Conservation (phyloP, 106 monocot genomes). For the Acorus gramineus region DNA sequence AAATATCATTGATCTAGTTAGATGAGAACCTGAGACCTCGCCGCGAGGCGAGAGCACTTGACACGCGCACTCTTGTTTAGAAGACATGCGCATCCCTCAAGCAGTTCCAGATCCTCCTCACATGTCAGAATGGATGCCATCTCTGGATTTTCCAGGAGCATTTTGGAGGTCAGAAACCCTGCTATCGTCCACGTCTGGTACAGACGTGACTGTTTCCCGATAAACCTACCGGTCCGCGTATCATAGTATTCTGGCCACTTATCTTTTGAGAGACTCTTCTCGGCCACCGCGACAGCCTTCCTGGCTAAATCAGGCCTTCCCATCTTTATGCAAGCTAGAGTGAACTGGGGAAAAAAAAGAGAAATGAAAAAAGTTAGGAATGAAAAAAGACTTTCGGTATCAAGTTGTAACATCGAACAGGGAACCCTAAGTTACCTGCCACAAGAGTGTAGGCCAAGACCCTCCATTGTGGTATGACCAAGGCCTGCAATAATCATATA, state of each 20-base stretch:
- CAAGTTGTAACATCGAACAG: neutral
- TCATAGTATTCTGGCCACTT: slow-evolving; percentile 97
- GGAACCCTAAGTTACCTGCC: slow-evolving; percentile 56
- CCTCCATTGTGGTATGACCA: slow-evolving; percentile 98
- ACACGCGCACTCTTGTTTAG: slow-evolving; percentile 40
- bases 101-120: slow-evolving; percentile 87
- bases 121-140: slow-evolving; percentile 73
- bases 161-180: slow-evolving; percentile 71
- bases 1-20: slow-evolving; percentile 3
- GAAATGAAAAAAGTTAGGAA: neutral
- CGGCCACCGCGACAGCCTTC: slow-evolving; percentile 61
- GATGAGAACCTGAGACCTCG: slow-evolving; percentile 33
- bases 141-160: slow-evolving; percentile 74
- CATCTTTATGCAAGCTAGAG: slow-evolving; percentile 94
- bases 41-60: slow-evolving; percentile 59
- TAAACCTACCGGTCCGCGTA: slow-evolving; percentile 63
- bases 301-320: slow-evolving; percentile 72
- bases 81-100: slow-evolving; percentile 81
- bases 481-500: slow-evolving; percentile 39
- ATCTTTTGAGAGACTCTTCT: slow-evolving; percentile 64
- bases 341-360: slow-evolving; percentile 38
- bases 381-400: neutral
- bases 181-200: slow-evolving; percentile 94
- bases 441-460: slow-evolving; percentile 90
- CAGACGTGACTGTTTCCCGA: slow-evolving; percentile 77